These are phyloP conservation scores for Isoetes engelmannii DNA, from an alignment of 83 land plant genomes.

Conservation along the genomic window DNA sequence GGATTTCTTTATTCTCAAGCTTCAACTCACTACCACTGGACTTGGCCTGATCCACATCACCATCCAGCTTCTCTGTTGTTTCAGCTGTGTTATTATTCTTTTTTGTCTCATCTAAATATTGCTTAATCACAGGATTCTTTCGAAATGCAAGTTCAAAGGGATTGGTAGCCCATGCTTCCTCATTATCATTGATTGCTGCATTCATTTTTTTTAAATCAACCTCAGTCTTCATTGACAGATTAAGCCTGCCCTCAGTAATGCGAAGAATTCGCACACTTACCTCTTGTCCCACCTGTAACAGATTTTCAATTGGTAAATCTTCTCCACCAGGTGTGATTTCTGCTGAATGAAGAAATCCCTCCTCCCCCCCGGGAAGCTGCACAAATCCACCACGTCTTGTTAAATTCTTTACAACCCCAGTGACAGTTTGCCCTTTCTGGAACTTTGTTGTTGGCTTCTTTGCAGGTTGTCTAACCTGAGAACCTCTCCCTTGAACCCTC, in stretches of 20 bases:
- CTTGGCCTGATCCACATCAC: neutral
- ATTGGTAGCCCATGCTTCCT: slow-evolving; percentile 45
- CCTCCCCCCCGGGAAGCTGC: slow-evolving; percentile 75
- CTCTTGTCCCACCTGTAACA: slow-evolving; percentile 65
- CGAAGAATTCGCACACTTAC: slow-evolving; percentile 69
- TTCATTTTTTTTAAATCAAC: slow-evolving; percentile 43
- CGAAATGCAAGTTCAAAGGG: slow-evolving; percentile 84
- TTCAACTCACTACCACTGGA: neutral
- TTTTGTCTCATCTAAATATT: slow-evolving; percentile 51
- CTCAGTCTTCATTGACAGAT: slow-evolving; percentile 68
- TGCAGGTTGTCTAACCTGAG: slow-evolving; percentile 5
- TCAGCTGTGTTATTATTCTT: slow-evolving; percentile 3
- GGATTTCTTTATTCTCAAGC: no score
- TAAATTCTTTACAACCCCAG: slow-evolving; percentile 75
- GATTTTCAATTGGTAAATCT: slow-evolving; percentile 39
- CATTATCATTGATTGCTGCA: slow-evolving; percentile 39
- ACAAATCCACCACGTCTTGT: slow-evolving; percentile 66
- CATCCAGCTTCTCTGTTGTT: slow-evolving; percentile 3
- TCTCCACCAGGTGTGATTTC: slow-evolving; percentile 56
- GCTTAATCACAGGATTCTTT: slow-evolving; percentile 47
- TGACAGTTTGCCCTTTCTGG: slow-evolving; percentile 62
- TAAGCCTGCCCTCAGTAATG: slow-evolving; percentile 50
- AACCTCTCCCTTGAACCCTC: neutral
- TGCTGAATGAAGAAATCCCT: slow-evolving; percentile 72
- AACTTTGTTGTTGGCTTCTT: slow-evolving; percentile 51